Evolutionary conservation across 1,284 basidiomycete genomes (phyloP), one percentile per base, ranked within the genome.

Genomic region (Sporisorium graminicola): DNA sequence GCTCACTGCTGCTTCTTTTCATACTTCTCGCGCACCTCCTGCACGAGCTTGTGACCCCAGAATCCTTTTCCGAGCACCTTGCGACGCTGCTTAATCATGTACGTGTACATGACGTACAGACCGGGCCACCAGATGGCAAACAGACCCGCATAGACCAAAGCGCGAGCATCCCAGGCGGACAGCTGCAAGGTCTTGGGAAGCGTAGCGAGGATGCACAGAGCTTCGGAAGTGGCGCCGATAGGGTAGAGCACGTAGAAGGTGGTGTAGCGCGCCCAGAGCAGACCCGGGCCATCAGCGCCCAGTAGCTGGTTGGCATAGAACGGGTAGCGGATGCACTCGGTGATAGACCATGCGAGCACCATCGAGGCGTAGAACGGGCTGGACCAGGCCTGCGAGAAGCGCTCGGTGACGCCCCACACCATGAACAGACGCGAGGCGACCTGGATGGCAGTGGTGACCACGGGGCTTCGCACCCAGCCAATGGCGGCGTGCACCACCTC

Each of bases 161-260:
- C 68, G 56, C 65, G 56, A 22, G 65, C 10, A 51, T 64, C 50
- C 84, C 84, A 78, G 37, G 69, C 66, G 64, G 68, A 42, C 62
- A 78, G 75, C 13, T 79, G 76, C 44, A 54, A 43, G 51, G 60
- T 59, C 72, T 83, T 69, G 3, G 92, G 92, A 33, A 98, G 89
- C 10, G 93, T 93, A 1, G 91, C 89, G 82, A 91, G 91, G 81
- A 92, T 92, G 67, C 96, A 89, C 84, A 92, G 90, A 0, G 94
- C 94, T 87, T 99, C 96, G 46, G 93, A 94, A 8, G 89, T 89
- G 1, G 96, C 96, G 54, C 96, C 96, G 50, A 95, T 87, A 3
- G 94, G 94, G 87, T 99, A 99, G 29, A 98, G 90, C 52, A 95
- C 79, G 86, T 93, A 95, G 88, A 98, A 99, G 7, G 93, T 90